phyloP scores from a whole-genome alignment of 2,329 filamentous ascomycete genomes.

The Epichloe gansuensis region DNA sequence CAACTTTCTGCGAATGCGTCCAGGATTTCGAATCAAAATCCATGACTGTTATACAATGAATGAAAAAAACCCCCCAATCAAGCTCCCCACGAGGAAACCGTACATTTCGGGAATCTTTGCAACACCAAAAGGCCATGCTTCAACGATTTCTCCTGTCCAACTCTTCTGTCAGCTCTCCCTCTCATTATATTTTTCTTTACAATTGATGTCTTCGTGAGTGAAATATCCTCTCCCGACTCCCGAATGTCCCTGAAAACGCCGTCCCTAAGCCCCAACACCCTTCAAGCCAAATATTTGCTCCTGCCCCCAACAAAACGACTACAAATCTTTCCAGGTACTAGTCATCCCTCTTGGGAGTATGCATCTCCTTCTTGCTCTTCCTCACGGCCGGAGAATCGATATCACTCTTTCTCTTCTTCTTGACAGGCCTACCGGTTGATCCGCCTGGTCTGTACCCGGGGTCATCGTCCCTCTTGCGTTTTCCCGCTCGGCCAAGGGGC shows the following conservation, averaged over 20 bases:
- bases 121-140: too few relatives aligned
- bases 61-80: background rate
- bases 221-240: too few relatives aligned
- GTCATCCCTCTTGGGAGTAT: constrained; percentile 9
- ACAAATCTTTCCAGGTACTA: background rate
- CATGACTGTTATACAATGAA: background rate
- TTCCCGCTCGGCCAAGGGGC: constrained; percentile 20
- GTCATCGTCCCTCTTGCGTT: constrained; percentile 49
- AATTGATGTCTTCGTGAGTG: too few relatives aligned
- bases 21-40: background rate
- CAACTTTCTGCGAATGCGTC: background rate
- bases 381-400: constrained; percentile 24
- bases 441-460: constrained; percentile 47
- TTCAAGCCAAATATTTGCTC: too few relatives aligned
- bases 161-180: too few relatives aligned
- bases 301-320: too few relatives aligned
- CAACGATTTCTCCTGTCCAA: too few relatives aligned
- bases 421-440: constrained; percentile 38
- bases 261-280: background rate
- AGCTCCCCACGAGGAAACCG: too few relatives aligned
- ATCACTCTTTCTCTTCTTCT: constrained; percentile 49
- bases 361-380: constrained; percentile 24
- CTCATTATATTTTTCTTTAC: too few relatives aligned
- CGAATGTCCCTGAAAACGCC: background rate
- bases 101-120: too few relatives aligned